Percentiles rank a stretch among this genome's conserved stretches.
These are phyloP conservation scores for Cadophora malorum DNA, from an alignment of 2,329 filamentous ascomycete species.

Conservation along the genomic window DNA sequence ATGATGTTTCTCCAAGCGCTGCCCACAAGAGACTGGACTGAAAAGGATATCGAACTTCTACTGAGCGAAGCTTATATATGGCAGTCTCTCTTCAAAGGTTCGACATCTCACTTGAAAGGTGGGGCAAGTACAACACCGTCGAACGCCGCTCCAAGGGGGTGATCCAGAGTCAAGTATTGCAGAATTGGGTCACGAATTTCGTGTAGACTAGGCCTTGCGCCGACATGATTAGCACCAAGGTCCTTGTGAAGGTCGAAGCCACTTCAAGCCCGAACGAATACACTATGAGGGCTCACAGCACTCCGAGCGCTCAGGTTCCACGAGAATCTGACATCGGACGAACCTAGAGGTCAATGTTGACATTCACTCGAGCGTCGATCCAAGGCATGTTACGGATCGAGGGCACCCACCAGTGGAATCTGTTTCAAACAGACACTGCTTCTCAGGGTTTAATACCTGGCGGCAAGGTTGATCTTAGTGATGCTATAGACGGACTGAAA, in stretches of 20 bases:
- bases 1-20: constrained; percentile 99
- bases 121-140: constrained; percentile 45
- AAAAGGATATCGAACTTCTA: constrained; percentile 96
- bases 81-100: constrained; percentile 97
- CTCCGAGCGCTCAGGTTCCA: background rate
- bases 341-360: background rate
- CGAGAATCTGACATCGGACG: background rate
- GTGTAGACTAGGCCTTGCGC: background rate
- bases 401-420: background rate
- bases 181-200: background rate
- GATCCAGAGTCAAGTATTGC: constrained; percentile 14
- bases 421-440: background rate
- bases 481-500: background rate
- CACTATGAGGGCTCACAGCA: background rate
- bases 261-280: background rate
- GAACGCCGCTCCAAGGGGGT: constrained; percentile 32
- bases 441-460: no score
- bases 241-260: no score
- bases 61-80: constrained; percentile 98
- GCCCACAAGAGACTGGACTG: constrained; percentile 92
- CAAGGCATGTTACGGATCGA: background rate
- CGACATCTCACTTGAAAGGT: constrained; percentile 82
- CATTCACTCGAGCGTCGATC: background rate
- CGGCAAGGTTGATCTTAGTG: background rate
- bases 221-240: background rate